A percentile compares a stretch with the other conserved stretches of the same genome.
phyloP scores from a whole-genome alignment of 495 filamentous ascomycete species.

The Penicillium soppii region DNA sequence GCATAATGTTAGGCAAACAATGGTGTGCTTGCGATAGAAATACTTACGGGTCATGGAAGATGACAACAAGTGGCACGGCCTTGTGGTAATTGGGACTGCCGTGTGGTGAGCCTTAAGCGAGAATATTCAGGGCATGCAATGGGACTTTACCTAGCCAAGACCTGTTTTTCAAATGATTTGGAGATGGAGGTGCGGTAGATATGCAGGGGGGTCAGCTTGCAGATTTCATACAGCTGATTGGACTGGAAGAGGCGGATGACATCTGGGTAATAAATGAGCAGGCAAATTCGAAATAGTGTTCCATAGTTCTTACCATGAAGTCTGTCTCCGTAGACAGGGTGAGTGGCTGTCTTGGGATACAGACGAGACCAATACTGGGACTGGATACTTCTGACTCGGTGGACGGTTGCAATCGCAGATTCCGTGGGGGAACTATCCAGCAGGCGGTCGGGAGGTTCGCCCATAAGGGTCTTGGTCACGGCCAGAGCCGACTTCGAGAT shows the following conservation, averaged over 20 bases:
- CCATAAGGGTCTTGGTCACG: conserved; percentile 90
- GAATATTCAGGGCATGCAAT: background rate
- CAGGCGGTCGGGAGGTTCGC: conserved; percentile 82
- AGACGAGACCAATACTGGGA: conserved; percentile 60
- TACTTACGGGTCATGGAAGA: conserved; percentile 80
- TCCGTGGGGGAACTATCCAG: conserved; percentile 45
- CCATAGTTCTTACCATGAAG: conserved; percentile 48
- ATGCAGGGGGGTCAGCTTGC: conserved; percentile 71
- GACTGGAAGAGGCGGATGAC: conserved; percentile 73
- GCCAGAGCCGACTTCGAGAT: conserved; percentile 90
- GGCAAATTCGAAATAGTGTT: background rate
- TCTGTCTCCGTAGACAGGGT: conserved; percentile 41
- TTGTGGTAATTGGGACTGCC: conserved; percentile 54
- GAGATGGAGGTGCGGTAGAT: conserved; percentile 70
- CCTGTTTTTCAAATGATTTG: conserved; percentile 82
- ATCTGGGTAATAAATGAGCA: conserved; percentile 43
- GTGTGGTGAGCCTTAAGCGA: background rate
- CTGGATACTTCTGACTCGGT: conserved; percentile 55
- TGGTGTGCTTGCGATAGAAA: background rate
- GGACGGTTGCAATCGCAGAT: conserved; percentile 47
- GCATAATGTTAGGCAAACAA: conserved; percentile 2
- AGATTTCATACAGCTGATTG: conserved; percentile 63
- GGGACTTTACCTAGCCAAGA: conserved; percentile 75
- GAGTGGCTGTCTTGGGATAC: conserved; percentile 44
- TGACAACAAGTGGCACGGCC: conserved; percentile 60